Evolutionary conservation across 2,329 filamentous ascomycete genomes (phyloP), one percentile per base, ranked within the genome.

Genomic region (Cladophialophora bantiana): DNA sequence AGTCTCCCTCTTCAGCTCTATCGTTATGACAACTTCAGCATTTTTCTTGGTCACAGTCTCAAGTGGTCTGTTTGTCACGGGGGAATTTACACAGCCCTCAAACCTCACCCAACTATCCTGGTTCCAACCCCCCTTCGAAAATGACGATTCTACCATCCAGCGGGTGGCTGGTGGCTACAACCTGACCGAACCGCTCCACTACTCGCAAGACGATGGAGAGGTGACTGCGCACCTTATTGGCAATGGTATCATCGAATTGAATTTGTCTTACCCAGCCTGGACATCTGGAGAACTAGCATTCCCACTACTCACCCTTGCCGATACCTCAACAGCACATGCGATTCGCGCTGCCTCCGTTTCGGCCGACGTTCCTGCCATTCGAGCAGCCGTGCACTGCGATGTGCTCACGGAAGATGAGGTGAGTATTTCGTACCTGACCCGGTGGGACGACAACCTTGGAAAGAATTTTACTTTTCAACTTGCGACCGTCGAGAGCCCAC

Each of bases 11-110:
- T 38, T 57, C 31, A 35, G 54, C 34, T 57, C 54, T 26, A 12
- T 57, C 31, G 7, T 57, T 36, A 20, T 32, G 31, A 57, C 54
- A 7, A 57, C 15, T 38, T n/a, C 54, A n/a, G 36, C 54, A 2
- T 57, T 57, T 26, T 57, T 57, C 54, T 26, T 57, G 32, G 54
- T 57, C n/a, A 57, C 54, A 7, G 54, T 57, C 15, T 57, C 54
- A 10, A 57, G 54, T 18, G 54, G 54, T 36, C 34, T 57, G 10
- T 57, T 57, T 18, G 54, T 57, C 7, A 32, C 10, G 4, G 34
- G 31, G 15, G 54, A 6, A 13, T 57, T 35, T 26, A 35, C 31
- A 2, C 31, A 15, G 26, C n/a, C 13, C 32, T 35, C 54, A 38
- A 36, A 57, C 4, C 18, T 52, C 13, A 52, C 48, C 15, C 48